A percentile compares a stretch with the other conserved stretches of the same genome.
phyloP scores from a whole-genome alignment of 2,329 filamentous ascomycete species.

The Dactylellina drechsleri region DNA sequence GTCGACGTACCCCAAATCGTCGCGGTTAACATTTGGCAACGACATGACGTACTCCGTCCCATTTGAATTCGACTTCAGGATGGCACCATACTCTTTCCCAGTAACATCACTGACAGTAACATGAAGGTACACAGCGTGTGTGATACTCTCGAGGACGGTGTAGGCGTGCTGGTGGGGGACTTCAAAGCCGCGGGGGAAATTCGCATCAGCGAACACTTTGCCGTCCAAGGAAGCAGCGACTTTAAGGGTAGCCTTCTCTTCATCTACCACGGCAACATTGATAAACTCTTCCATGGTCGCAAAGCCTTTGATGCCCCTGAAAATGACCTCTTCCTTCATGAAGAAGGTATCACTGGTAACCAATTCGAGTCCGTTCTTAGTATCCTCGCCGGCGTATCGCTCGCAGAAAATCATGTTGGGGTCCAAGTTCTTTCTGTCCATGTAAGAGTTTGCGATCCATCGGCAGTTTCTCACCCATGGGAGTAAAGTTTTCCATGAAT shows the following conservation, averaged over 20 bases:
- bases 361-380: constrained; percentile 73
- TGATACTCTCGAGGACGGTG: constrained; percentile 93
- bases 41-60: constrained; percentile 93
- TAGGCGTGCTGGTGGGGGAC: constrained; percentile 83
- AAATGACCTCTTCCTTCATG: constrained; percentile 71
- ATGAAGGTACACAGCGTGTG: constrained; percentile 92
- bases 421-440: constrained; percentile 65
- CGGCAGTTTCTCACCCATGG: constrained; percentile 83
- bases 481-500: constrained; percentile 78
- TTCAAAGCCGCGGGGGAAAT: constrained; percentile 86
- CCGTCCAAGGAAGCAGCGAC: constrained; percentile 89
- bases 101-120: constrained; percentile 77
- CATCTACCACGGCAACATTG: constrained; percentile 78
- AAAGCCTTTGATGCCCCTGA: constrained; percentile 81
- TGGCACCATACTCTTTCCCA: constrained; percentile 79
- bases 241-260: constrained; percentile 74
- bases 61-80: constrained; percentile 98
- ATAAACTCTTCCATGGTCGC: constrained; percentile 98
- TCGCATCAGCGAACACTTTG: constrained; percentile 79
- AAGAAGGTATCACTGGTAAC: constrained; percentile 81
- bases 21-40: constrained; percentile 81
- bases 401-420: constrained; percentile 71
- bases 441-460: constrained; percentile 72
- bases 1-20: constrained; percentile 81
- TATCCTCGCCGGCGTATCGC: constrained; percentile 71